A percentile compares a stretch with the other conserved stretches of the same genome.
Conservation (phyloP, 163 green algal species). For the Scenedesmus sp. region DNA sequence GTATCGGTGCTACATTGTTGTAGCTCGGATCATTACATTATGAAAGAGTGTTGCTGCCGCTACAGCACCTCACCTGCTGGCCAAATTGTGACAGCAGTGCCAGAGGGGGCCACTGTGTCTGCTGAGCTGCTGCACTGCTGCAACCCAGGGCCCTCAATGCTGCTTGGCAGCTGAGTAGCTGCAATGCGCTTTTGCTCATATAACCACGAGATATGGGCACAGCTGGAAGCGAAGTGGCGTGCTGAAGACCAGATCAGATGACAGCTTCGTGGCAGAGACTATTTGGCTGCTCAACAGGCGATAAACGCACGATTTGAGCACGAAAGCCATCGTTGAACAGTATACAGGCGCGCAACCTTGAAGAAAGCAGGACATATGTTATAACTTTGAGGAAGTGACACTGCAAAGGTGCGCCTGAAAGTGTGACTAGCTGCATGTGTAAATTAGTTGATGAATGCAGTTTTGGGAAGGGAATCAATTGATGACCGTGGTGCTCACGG, state of each 20-base stretch:
- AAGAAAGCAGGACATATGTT: neutral
- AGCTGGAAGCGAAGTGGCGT: neutral
- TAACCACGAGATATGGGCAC: neutral
- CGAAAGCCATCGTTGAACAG: too few relatives aligned
- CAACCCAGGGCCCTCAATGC: neutral
- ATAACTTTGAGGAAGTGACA: neutral
- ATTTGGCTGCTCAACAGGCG: neutral
- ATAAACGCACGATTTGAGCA: neutral
- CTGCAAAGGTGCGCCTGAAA: neutral
- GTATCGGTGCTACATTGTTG: neutral
- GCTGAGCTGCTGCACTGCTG: conserved; percentile 8
- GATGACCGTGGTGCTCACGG: neutral
- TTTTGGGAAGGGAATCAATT: neutral
- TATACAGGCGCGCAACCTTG: too few relatives aligned
- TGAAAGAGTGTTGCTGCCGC: neutral
- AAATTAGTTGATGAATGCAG: neutral
- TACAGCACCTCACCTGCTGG: neutral
- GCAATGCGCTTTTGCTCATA: neutral
- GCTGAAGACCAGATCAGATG: neutral
- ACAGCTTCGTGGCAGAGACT: neutral
- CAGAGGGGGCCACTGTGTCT: neutral
- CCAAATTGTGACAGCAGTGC: neutral
- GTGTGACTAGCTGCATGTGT: neutral
- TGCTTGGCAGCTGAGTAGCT: neutral
- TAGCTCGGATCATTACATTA: neutral